These are phyloP conservation scores for Tulasnella sp. DNA, from an alignment of 768 basidiomycete species.

Conservation along the genomic window DNA sequence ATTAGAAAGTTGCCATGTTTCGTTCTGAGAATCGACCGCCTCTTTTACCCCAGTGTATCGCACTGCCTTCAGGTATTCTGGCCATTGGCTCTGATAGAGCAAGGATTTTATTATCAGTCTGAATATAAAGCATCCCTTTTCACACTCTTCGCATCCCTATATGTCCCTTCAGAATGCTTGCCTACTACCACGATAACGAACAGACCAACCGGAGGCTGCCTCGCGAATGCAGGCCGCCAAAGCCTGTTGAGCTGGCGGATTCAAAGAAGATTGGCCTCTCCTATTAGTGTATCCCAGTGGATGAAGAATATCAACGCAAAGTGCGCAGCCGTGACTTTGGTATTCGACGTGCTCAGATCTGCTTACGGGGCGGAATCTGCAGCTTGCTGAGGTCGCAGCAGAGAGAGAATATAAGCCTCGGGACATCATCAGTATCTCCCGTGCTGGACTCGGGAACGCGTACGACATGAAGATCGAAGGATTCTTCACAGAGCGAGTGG, in stretches of 20 bases:
- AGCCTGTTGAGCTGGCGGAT: constrained; percentile 34
- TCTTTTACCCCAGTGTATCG: too few species aligned
- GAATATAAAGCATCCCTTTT: background rate
- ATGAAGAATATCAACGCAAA: constrained; percentile 39
- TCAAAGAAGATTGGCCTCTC: constrained; percentile 53
- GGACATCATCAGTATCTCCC: constrained; percentile 67
- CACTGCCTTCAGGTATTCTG: too few species aligned
- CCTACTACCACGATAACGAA: constrained; percentile 58
- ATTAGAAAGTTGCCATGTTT: too few species aligned
- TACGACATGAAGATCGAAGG: constrained; percentile 74
- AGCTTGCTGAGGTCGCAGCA: constrained; percentile 48
- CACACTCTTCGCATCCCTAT: background rate
- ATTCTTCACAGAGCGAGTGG: constrained; percentile 71
- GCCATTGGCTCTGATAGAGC: too few species aligned
- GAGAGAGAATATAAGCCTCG: constrained; percentile 73
- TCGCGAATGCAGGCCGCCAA: constrained; percentile 55
- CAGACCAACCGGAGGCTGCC: constrained; percentile 61
- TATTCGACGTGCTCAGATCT: background rate
- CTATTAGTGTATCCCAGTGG: constrained; percentile 55
- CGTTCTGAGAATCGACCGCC: too few species aligned
- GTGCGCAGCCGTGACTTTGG: background rate
- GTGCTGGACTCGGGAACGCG: constrained; percentile 65
- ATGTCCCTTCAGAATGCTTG: constrained; percentile 43
- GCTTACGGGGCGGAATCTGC: background rate
- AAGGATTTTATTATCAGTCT: too few species aligned